Conservation (phyloP, 129 eudicot species). For the Sambucus nigra region DNA sequence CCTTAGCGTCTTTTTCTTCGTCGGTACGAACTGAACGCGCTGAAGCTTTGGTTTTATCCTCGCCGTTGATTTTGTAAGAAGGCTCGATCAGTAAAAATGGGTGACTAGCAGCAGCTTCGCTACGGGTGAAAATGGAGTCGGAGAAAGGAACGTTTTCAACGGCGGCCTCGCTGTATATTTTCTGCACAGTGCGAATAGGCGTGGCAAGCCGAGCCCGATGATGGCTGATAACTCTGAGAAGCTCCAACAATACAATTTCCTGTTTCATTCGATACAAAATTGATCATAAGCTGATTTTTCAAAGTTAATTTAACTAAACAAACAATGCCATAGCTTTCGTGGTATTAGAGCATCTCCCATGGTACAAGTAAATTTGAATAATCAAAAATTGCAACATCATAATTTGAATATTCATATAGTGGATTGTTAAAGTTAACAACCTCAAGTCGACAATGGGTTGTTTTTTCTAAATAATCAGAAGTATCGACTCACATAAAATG, state of each 20-base stretch:
- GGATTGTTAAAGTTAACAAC: too few relatives aligned
- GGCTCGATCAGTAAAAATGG: conserved; percentile 55
- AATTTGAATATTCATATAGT: too few relatives aligned
- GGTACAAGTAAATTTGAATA: too few relatives aligned
- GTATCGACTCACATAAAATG: too few relatives aligned
- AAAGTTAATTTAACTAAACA: too few relatives aligned
- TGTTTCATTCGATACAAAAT: conserved; percentile 21
- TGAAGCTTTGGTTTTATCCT: conserved; percentile 41
- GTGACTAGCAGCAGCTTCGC: conserved; percentile 33
- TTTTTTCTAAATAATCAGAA: too few relatives aligned
- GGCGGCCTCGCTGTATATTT: conserved; percentile 47
- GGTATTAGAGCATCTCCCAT: too few relatives aligned
- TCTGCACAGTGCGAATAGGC: conserved; percentile 64
- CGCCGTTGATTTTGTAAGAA: conserved; percentile 39
- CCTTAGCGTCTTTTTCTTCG: conserved; percentile 33
- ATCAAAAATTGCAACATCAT: too few relatives aligned
- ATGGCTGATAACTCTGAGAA: conserved; percentile 73
- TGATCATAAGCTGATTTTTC: too few relatives aligned
- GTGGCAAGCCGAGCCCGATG: conserved; percentile 81
- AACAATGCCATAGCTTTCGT: too few relatives aligned
- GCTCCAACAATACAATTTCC: conserved; percentile 73
- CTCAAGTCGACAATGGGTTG: too few relatives aligned
- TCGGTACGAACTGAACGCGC: conserved; percentile 27
- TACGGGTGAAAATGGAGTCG: conserved; percentile 30
- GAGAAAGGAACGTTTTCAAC: conserved; percentile 42